A percentile compares a stretch with the other conserved stretches of the same genome.
phyloP scores from a whole-genome alignment of 345 rosid species.

The Lumnitzera racemosa region DNA sequence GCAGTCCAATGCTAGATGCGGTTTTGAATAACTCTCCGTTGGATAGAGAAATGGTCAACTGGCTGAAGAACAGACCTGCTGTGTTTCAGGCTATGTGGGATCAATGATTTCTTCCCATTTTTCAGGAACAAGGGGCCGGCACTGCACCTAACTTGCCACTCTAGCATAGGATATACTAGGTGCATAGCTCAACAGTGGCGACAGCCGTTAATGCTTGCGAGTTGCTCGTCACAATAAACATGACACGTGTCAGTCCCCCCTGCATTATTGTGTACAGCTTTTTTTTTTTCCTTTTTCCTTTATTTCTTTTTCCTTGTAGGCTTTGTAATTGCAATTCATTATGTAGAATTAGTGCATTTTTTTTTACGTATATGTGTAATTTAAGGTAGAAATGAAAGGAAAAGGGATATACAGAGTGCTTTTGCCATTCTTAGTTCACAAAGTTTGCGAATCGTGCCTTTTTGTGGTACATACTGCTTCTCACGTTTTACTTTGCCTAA shows the following conservation, averaged over 20 bases:
- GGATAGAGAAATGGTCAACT: constrained; percentile 81
- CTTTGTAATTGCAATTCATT: constrained; percentile 14
- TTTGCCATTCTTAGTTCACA: too few species aligned
- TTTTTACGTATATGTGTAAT: constrained; percentile 6
- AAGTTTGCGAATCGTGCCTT: background rate
- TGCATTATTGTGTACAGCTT: constrained; percentile 8
- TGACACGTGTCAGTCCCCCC: background rate
- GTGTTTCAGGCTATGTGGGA: constrained; percentile 77
- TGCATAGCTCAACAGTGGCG: background rate
- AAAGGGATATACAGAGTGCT: background rate
- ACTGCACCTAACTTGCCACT: constrained; percentile 1
- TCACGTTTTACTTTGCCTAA: too few species aligned
- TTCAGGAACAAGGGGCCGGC: background rate
- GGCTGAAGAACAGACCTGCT: constrained; percentile 79
- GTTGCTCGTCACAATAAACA: constrained; percentile 3
- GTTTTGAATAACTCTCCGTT: constrained; percentile 40
- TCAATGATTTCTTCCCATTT: constrained; percentile 20
- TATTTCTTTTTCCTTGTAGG: background rate
- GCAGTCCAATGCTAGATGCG: constrained; percentile 94
- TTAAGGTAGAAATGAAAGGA: constrained; percentile 10
- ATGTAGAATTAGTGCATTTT: constrained; percentile 12
- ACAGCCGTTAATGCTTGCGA: background rate
- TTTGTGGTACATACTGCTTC: too few species aligned
- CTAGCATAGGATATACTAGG: background rate
- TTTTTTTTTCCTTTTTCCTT: background rate